phyloP scores from a whole-genome alignment of 2,329 filamentous ascomycete species.

The Lasiodiplodia hormozganensis region DNA sequence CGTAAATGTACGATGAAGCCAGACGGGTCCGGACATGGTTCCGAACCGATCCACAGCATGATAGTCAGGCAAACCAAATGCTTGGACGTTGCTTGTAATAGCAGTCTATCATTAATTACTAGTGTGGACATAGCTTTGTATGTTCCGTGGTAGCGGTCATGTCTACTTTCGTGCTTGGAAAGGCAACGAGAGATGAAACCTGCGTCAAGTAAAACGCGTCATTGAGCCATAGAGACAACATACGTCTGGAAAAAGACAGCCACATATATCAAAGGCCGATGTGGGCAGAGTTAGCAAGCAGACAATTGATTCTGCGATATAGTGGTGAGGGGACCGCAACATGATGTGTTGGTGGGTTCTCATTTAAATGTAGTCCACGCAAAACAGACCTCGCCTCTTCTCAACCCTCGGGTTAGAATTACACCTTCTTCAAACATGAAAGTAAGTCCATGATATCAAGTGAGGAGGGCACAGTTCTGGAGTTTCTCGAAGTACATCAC shows the following conservation, averaged over 20 bases:
- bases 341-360: neutral
- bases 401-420: neutral
- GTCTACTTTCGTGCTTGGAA: neutral
- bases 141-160: no score
- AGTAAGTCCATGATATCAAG: neutral
- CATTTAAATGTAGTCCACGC: neutral
- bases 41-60: neutral
- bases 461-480: neutral
- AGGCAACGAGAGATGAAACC: neutral
- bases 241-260: neutral
- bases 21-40: neutral
- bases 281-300: no score
- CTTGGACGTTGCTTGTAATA: neutral
- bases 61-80: neutral
- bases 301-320: no score
- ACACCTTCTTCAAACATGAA: neutral
- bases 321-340: neutral
- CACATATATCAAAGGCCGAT: neutral
- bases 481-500: neutral
- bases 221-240: neutral
- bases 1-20: neutral
- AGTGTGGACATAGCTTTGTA: no score
- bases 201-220: neutral
- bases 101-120: neutral
- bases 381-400: neutral